Percentiles rank a stretch among this genome's conserved stretches.
phyloP scores from a whole-genome alignment of 768 basidiomycete genomes.

The Russula brevipes region DNA sequence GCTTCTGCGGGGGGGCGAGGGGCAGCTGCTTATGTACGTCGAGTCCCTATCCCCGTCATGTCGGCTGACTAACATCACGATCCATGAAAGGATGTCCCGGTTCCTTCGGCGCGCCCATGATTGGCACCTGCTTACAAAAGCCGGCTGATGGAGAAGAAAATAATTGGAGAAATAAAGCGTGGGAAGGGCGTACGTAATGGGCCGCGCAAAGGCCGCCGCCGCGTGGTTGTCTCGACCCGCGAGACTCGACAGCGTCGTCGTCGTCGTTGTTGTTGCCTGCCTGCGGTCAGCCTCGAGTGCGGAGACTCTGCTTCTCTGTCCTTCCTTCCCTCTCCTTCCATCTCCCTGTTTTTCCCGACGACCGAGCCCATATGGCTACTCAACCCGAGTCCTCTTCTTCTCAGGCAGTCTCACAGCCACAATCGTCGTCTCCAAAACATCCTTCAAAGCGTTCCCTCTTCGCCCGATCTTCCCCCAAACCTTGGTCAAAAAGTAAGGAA shows the following conservation, averaged over 20 bases:
- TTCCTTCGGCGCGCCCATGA: slow-evolving; percentile 5
- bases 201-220: background rate
- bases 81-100: background rate
- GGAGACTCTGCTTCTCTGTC: background rate
- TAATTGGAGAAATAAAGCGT: background rate
- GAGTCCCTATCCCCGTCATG: slow-evolving; percentile 1
- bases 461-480: slow-evolving; percentile 21
- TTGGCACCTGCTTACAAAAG: slow-evolving; percentile 5
- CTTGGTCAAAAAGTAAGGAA: slow-evolving; percentile 17
- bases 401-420: background rate
- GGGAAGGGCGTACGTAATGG: background rate
- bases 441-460: slow-evolving; percentile 17
- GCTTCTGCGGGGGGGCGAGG: background rate
- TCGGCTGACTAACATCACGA: slow-evolving; percentile 1
- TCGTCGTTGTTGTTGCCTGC: slow-evolving; percentile 2
- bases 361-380: slow-evolving; percentile 8
- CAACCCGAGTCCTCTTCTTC: background rate
- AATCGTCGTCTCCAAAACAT: slow-evolving; percentile 4
- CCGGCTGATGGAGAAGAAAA: background rate
- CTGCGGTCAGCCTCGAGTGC: slow-evolving; percentile 7
- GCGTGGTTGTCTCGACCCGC: slow-evolving; percentile 7
- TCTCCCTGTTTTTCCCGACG: background rate
- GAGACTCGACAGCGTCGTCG: slow-evolving; percentile 2
- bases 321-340: background rate
- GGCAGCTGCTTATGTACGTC: slow-evolving; percentile 17